These are phyloP conservation scores for Xylaria flabelliformis DNA, from an alignment of 495 filamentous ascomycete genomes.

Conservation along the genomic window DNA sequence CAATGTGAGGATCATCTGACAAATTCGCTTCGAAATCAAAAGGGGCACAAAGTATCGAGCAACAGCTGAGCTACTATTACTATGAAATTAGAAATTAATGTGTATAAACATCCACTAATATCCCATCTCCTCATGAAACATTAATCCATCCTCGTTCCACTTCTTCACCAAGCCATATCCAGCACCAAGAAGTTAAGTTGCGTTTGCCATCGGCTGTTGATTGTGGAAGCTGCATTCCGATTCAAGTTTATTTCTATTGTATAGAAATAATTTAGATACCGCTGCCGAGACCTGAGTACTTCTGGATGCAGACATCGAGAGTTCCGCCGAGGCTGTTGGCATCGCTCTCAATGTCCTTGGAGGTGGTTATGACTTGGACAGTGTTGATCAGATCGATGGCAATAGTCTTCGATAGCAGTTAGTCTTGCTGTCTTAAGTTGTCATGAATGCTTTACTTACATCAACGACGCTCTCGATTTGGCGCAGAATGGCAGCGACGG, in stretches of 20 bases:
- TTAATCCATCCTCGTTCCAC: not conserved
- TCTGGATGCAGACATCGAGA: slow-evolving; percentile 23
- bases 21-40: not conserved
- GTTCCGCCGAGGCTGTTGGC: slow-evolving; percentile 27
- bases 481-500: slow-evolving; percentile 31
- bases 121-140: not conserved
- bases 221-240: not conserved
- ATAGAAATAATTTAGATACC: not conserved
- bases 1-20: not conserved
- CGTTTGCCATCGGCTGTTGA: not conserved
- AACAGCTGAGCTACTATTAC: not conserved
- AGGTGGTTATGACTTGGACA: not conserved
- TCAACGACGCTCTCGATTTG: slow-evolving; percentile 33
- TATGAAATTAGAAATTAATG: not conserved
- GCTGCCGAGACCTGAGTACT: not conserved
- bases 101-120: not conserved
- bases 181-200: not conserved
- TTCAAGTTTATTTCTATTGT: not conserved
- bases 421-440: not conserved
- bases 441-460: slow-evolving; percentile 26
- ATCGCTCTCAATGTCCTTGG: slow-evolving; percentile 20
- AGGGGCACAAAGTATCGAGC: not conserved
- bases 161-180: not conserved
- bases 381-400: slow-evolving; percentile 26
- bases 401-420: slow-evolving; percentile 19